phyloP scores from a whole-genome alignment of 352 stramenopile genomes.

The Sclerospora graminicola region DNA sequence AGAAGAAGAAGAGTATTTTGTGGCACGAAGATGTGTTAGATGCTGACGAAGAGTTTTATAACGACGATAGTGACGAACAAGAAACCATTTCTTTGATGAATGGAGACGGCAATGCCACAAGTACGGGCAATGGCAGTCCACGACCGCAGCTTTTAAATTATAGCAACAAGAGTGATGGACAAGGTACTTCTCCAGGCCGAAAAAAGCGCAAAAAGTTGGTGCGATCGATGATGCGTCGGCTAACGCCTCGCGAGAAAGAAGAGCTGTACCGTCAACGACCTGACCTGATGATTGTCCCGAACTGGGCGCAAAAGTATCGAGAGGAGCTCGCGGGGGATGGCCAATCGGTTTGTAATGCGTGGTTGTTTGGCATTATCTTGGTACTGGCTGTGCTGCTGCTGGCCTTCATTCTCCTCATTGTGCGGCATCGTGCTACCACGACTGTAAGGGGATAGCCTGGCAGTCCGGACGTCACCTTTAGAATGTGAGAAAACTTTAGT shows the following conservation, averaged over 20 bases:
- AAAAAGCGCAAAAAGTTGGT: conserved; percentile 80
- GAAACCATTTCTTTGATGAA: conserved; percentile 55
- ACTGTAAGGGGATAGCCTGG: conserved; percentile 2
- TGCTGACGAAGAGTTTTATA: conserved; percentile 67
- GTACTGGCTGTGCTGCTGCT: conserved; percentile 59
- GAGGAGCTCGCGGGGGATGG: conserved; percentile 69
- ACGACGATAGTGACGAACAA: conserved; percentile 36
- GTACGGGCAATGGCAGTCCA: conserved; percentile 20
- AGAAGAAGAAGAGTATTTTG: conserved; percentile 41
- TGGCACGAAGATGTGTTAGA: conserved; percentile 77
- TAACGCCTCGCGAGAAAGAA: conserved; percentile 76
- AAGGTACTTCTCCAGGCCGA: conserved; percentile 50
- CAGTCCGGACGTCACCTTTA: neutral
- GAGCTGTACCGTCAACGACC: conserved; percentile 72
- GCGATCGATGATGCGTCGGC: conserved; percentile 63
- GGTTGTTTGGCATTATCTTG: conserved; percentile 66
- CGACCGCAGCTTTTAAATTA: conserved; percentile 45
- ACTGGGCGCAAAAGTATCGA: conserved; percentile 84
- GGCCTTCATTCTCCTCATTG: conserved; percentile 71
- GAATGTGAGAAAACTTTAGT: too few relatives aligned
- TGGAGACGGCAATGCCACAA: conserved; percentile 7
- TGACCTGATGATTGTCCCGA: conserved; percentile 81
- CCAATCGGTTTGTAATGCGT: conserved; percentile 61
- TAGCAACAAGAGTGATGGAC: conserved; percentile 35
- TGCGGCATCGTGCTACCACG: conserved; percentile 30